Base-by-base conservation (phyloP, 768 basidiomycete species). In the Russula earlei region DNA sequence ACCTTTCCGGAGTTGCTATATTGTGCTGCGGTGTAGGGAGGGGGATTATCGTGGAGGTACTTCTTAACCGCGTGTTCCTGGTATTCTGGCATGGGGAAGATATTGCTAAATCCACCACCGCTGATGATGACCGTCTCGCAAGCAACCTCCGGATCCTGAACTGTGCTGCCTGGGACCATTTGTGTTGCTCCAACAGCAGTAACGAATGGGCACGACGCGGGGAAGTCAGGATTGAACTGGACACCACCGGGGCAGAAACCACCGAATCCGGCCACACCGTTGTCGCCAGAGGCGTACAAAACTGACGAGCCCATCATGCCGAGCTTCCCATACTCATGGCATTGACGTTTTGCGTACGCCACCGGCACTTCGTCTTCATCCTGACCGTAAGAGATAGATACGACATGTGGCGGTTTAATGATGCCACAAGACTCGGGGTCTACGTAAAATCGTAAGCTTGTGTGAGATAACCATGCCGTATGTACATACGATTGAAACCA, bases 311-410 rank as follows among this genome's bases (percentile, higher is more conserved):
- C 74, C 64, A 74, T 64, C 20, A 75, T 58, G 25, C 74, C 74
- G 10, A 74, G 65, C 58, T 77, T 77, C 27, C 67, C 76, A 54
- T 76, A 78, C 59, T 77, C 77, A 5, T 66, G 56, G 61, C 75
- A 77, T 51, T 76, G 74, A 33, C 75, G 71, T 38, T 60, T 62
- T 22, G 71, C 66, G 56, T 74, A 75, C 48, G 69, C 66, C 45
- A 70, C 60, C 29, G 68, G 67, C 12, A 61, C 67, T 10, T 3
- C 14, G 14, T 10, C 11, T 56, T 77, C 76, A 50, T 72, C 64
- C 51, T 70, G 67, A 1, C 55, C 37, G 62, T 77, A 76, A 1
- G 74, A 76, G 3, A 70, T 72, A 11, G 75, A 74, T 46, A 76
- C 69, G 22, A 77, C 72, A 25, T 71, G 61, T 1, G 76, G 63